Base-by-base conservation (phyloP, 2,329 filamentous ascomycete species). In the Aspergillus sp. region DNA sequence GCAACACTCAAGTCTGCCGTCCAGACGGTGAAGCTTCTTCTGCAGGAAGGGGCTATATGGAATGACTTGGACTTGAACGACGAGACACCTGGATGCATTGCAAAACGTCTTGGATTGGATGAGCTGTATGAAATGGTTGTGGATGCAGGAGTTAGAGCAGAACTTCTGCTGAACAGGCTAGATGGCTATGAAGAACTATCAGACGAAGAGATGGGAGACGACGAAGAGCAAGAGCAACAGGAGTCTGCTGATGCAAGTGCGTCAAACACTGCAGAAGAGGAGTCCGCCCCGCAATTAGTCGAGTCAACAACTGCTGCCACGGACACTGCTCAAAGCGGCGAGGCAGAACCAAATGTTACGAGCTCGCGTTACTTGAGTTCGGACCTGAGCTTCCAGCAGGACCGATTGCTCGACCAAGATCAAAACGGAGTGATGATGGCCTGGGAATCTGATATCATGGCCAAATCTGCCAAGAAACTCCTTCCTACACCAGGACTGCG, bases 21-120 rank as follows among this genome's bases (percentile, higher is more conserved):
- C 55, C 84, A 86, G 52, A 88, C 88, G 0, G 79, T 97, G 4
- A 84, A 85, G 64, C 84, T 95, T 69, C 82, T 98, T 7, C 86
- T 98, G 59, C 84, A 93, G 68, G 89, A 90, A 65, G 95, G 95
- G 33, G 95, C 91, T 11, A 97, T 98, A 66, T 99, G 95, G 95
- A 99, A 99, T 77, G 93, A 97, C 72, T 80, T 98, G 56, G 91
- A 98, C 73, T 77, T 81, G 64, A 88, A 90, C 66, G 84, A 91
- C 67, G 93, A 98, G 80, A 98, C 95, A 3, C 92, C 95, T 0
- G 95, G 92, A 7, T 98, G 93, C 72, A 79, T 97, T 44, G 95
- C 95, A 8, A 80, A 82, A 27, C 72, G 85, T 46, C 64, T 97
- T 23, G 88, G 89, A 0, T 79, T 90, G 66, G 81, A 76, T 54